Conservation (phyloP, 495 filamentous ascomycete species). For the Lophiotrema nucula region DNA sequence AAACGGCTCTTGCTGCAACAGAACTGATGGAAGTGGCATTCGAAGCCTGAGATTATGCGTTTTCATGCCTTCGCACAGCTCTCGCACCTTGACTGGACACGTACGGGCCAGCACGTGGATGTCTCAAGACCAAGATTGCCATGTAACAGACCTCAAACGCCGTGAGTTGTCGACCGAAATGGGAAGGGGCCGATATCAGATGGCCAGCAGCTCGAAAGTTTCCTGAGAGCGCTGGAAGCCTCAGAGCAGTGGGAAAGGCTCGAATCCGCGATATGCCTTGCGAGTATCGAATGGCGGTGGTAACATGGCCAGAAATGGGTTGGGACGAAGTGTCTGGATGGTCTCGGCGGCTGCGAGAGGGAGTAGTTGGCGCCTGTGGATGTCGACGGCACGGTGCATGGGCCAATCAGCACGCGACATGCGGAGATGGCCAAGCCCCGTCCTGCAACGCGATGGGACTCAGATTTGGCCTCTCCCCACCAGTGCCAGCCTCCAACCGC, state of each 20-base stretch:
- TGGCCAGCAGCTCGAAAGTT: too few relatives aligned
- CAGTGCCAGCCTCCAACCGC: conserved; percentile 26
- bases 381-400: conserved; percentile 8
- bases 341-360: conserved; percentile 13
- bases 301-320: conserved; percentile 7
- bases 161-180: neutral
- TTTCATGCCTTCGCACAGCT: conserved; percentile 13
- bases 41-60: conserved; percentile 20
- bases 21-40: conserved; percentile 29
- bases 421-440: conserved; percentile 22
- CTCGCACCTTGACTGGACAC: conserved; percentile 8
- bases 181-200: too few relatives aligned
- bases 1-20: conserved; percentile 28
- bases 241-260: too few relatives aligned
- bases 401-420: conserved; percentile 18
- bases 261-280: conserved; percentile 2
- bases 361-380: conserved; percentile 25
- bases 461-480: conserved; percentile 30
- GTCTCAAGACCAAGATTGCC: conserved; percentile 31
- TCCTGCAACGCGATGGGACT: conserved; percentile 25
- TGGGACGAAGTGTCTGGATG: neutral
- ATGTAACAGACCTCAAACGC: conserved; percentile 36
- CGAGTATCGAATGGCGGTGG: conserved; percentile 23
- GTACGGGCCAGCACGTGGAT: conserved; percentile 28
- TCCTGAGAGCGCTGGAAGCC: too few relatives aligned